Conservation (phyloP, 768 basidiomycete genomes). For the Pholiota microspora region DNA sequence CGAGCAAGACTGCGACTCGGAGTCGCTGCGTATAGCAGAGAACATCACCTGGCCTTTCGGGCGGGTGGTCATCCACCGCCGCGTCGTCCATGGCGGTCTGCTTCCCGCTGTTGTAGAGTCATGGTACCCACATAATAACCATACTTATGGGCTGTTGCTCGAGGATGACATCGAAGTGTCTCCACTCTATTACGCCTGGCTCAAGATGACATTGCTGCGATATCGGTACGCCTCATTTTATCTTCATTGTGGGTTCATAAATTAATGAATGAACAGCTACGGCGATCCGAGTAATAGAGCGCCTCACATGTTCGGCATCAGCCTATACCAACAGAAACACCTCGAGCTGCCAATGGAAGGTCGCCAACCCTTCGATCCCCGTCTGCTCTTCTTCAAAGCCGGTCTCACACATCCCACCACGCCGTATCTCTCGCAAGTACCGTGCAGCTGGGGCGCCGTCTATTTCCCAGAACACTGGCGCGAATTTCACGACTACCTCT, state of each 20-base stretch:
- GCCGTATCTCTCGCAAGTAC: constrained; percentile 84
- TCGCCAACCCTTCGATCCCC: constrained; percentile 66
- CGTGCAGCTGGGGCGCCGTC: constrained; percentile 89
- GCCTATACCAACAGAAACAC: constrained; percentile 84
- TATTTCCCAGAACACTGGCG: constrained; percentile 91
- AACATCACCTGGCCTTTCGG: constrained; percentile 63
- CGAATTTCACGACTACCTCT: constrained; percentile 79
- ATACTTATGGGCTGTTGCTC: constrained; percentile 76
- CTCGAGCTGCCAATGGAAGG: constrained; percentile 71
- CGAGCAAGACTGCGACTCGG: constrained; percentile 68
- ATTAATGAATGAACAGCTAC: constrained; percentile 43
- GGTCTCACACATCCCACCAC: constrained; percentile 43
- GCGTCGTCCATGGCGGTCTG: constrained; percentile 77
- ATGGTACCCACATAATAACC: constrained; percentile 76
- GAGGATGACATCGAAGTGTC: constrained; percentile 89
- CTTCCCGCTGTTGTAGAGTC: constrained; percentile 85
- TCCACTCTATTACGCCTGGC: constrained; percentile 82
- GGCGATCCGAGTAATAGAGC: constrained; percentile 39
- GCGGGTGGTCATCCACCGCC: constrained; percentile 57
- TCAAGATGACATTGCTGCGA: constrained; percentile 73
- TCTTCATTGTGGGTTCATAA: not conserved
- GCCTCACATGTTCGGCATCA: constrained; percentile 69
- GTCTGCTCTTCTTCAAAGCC: constrained; percentile 45
- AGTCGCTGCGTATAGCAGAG: constrained; percentile 53
- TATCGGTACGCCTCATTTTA: constrained; percentile 53